Evolutionary conservation across 805 yeast species (phyloP).

Genomic region (Candida peoriensis): DNA sequence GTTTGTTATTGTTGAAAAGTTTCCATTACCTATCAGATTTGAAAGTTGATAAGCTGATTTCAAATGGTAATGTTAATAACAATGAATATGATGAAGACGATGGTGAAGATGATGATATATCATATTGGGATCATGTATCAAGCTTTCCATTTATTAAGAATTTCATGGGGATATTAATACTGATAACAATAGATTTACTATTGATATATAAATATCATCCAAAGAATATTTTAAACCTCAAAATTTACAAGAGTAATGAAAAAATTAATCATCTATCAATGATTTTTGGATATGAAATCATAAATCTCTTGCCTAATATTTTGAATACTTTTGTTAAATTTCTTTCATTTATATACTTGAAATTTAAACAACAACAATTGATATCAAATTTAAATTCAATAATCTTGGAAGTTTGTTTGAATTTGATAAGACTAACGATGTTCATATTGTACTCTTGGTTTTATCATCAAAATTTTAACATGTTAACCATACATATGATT

Average conservation of each 20-base stretch:
- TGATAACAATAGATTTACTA: not conserved
- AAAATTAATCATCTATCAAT: not conserved
- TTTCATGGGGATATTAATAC: not conserved
- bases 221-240: no score
- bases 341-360: slow-evolving; percentile 1
- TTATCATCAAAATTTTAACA: slow-evolving; percentile 10
- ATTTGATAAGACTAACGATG: slow-evolving; percentile 9
- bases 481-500: slow-evolving; percentile 11
- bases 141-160: not conserved
- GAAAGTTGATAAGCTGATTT: slow-evolving; percentile 4
- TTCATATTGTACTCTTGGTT: slow-evolving; percentile 13
- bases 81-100: no score
- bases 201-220: slow-evolving; percentile 2
- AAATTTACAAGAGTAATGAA: not conserved
- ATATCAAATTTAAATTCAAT: not conserved
- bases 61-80: not conserved
- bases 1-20: slow-evolving; percentile 14
- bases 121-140: not conserved
- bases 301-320: slow-evolving; percentile 15
- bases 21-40: slow-evolving; percentile 19
- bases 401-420: slow-evolving; percentile 9
- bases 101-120: not conserved
- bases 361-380: slow-evolving; percentile 1
- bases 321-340: slow-evolving; percentile 11
- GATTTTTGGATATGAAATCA: slow-evolving; percentile 17